Evolutionary conservation across 805 yeast species (phyloP).

Genomic region (Kazachstania taianensis): DNA sequence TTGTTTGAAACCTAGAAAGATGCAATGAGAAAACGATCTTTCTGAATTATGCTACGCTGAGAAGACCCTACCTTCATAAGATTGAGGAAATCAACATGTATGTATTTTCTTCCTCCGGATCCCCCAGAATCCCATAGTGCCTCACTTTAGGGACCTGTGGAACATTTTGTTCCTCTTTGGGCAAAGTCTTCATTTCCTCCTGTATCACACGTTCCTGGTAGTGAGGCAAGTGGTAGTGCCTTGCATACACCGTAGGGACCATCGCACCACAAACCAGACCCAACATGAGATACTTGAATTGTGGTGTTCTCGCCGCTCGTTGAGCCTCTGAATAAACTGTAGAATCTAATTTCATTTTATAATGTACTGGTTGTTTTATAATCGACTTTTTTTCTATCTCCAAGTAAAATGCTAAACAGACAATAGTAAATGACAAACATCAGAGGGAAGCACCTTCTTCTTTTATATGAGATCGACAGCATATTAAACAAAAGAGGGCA

Average conservation of each 20-base stretch:
- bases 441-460: not conserved
- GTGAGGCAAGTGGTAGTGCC: slow-evolving; percentile 12
- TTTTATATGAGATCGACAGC: not conserved
- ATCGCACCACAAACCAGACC: slow-evolving; percentile 23
- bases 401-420: not conserved
- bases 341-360: slow-evolving; percentile 20
- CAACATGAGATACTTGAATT: slow-evolving; percentile 18
- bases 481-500: too few relatives aligned
- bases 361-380: not conserved
- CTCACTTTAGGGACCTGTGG: not conserved
- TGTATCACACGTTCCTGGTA: slow-evolving; percentile 5
- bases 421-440: not conserved
- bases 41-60: too few relatives aligned
- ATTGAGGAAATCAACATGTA: slow-evolving; percentile 18
- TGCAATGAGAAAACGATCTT: too few relatives aligned
- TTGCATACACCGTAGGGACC: slow-evolving; percentile 20
- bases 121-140: not conserved
- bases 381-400: not conserved
- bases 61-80: slow-evolving; percentile 9
- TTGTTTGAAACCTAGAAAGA: too few relatives aligned
- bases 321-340: slow-evolving; percentile 22
- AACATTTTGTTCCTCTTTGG: slow-evolving; percentile 2
- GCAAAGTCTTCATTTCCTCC: slow-evolving; percentile 1
- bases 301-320: slow-evolving; percentile 17
- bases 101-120: slow-evolving; percentile 11